Evolutionary conservation across 805 yeast species (phyloP), one percentile per base, ranked within the genome.

Genomic region (Nakazawaea sp.): DNA sequence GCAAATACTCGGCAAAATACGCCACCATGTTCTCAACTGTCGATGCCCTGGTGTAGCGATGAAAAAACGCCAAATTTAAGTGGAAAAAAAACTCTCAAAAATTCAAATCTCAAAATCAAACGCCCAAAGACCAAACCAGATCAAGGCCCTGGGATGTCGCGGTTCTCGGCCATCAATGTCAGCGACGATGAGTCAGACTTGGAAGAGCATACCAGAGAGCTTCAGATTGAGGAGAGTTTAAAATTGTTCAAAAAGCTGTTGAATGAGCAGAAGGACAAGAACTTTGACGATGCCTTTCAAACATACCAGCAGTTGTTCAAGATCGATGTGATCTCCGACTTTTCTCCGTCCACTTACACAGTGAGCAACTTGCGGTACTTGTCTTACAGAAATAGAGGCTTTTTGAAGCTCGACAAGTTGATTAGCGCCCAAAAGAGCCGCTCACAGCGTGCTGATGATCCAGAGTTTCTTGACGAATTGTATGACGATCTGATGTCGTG

Each of bases 191-290:
- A 82, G 35, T 64, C 74, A 25, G 90, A 85, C 45, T 82, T 81
- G 24, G 96, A 89, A 45, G 90, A 87, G 45, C 95, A 88, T 50
- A 82, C 97, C 1, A 66, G 96, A 33, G 99, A 92, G 53, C 64
- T 90, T 18, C 97, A 90, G 59, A 70, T 79, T 16, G 97, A 92
- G 55, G 84, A 83, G 51, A 92, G 95, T 3, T 81, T 82, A 54
- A 76, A 75, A 46, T 59, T 78, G 10, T 87, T 82, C 52, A 86
- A 86, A 48, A 58, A 59, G 16, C 96, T 96, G 0, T 62, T 92
- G 30, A 55, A 59, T 8, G 60, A 61, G 8, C 90, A 92, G 46
- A 75, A 78, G 44, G 55, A 61, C 1, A 58, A 61, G 3, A 51
- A 72, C 2, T 70, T 66, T 42, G 57, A 56, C 0, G 65, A 60